Evolutionary conservation across 805 yeast species (phyloP), one percentile per base, ranked within the genome.

Genomic region (Schizosaccharomyces cryophilus): DNA sequence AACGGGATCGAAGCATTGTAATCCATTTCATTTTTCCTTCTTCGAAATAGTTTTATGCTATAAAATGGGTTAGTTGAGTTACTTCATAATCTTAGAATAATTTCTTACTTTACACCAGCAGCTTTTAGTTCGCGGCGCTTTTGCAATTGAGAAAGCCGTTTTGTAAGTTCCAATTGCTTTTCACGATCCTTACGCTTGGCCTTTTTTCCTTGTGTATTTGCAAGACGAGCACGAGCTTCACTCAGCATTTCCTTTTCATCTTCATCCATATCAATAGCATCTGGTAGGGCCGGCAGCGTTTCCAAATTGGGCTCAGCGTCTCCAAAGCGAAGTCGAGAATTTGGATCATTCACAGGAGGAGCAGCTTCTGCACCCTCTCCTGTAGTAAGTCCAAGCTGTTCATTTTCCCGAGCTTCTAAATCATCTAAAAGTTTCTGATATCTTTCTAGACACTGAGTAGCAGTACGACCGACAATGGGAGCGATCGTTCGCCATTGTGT

Each of bases 401-500:
- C 68, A n/a, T 65, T 67, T 2, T 70, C 74, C 13, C 67, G 68
- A 1, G 67, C 72, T 17, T 72, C 74, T 3, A 75, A 75, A 60
- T 78, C 83, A 60, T 80, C 83, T 19, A 88, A 69, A 24, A 88
- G 73, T 64, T 74, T 76, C 68, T 86, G 94, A 68, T 87, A 90
- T 62, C 96, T 73, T 65, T 87, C 95, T 9, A 87, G 80, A 70
- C 95, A 87, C 63, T 84, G 85, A 15, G 86, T 82, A 0, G 95
- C 90, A 0, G 96, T 86, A 63, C 96, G 74, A 0, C 89, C 88
- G 69, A 89, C 73, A 9, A 82, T 70, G 5, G 85, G 80, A 0
- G 95, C 84, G n/a, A 93, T 85, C 1, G 93, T 81, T 58, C 95
- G 78, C 98, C 98, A 90, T 71, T 89, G 96, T 64, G 89, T 87